Percentiles rank a stretch among this genome's conserved stretches.
phyloP scores from a whole-genome alignment of 345 rosid genomes.

The Linum lewisii region DNA sequence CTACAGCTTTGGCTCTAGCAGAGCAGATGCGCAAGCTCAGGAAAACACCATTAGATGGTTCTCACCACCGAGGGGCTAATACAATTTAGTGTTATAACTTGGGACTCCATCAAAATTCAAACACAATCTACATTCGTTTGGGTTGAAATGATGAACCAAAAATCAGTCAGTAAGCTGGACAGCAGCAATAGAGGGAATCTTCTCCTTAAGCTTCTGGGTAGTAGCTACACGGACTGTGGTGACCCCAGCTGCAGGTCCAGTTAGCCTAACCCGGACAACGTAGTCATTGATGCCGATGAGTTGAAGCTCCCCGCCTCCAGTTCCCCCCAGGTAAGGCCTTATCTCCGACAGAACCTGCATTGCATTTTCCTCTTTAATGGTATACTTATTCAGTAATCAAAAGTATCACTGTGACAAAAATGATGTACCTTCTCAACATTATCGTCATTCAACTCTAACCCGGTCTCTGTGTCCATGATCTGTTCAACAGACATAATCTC shows the following conservation, averaged over 20 bases:
- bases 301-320: conserved; percentile 83
- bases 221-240: conserved; percentile 89
- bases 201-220: conserved; percentile 83
- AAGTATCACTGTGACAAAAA: too few relatives aligned
- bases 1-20: conserved; percentile 33
- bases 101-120: too few relatives aligned
- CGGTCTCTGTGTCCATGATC: conserved; percentile 71
- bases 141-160: too few relatives aligned
- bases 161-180: conserved; percentile 63
- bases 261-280: conserved; percentile 55
- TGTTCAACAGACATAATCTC: conserved; percentile 85
- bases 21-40: conserved; percentile 55
- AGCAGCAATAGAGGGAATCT: conserved; percentile 67
- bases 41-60: conserved; percentile 41
- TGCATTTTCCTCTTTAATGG: background rate
- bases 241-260: conserved; percentile 85
- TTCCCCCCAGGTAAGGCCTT: conserved; percentile 79
- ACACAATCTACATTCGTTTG: too few relatives aligned
- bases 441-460: conserved; percentile 67
- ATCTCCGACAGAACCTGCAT: conserved; percentile 75
- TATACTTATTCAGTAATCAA: background rate
- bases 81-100: background rate
- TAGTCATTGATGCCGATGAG: conserved; percentile 60
- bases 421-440: conserved; percentile 61
- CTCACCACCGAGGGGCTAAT: conserved; percentile 9